Evolutionary conservation across 805 yeast species (phyloP).

Genomic region (Aciculoconidium aculeatum): DNA sequence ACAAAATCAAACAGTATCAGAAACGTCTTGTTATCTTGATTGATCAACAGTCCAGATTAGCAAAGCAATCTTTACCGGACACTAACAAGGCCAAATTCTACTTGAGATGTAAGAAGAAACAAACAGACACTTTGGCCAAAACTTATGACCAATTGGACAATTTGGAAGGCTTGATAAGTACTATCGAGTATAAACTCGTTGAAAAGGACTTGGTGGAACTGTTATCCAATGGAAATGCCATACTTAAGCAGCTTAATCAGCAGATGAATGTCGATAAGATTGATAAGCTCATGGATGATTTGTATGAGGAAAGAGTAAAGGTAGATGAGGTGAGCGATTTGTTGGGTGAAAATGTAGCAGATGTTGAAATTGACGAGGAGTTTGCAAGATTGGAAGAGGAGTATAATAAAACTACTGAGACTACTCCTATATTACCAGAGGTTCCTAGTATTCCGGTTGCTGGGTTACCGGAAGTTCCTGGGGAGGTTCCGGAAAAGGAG

Average conservation of each 20-base stretch:
- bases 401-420: conserved; percentile 11
- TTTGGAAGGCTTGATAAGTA: conserved; percentile 69
- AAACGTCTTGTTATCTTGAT: conserved; percentile 52
- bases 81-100: conserved; percentile 66
- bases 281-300: conserved; percentile 79
- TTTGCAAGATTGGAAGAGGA: conserved; percentile 47
- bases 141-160: conserved; percentile 76
- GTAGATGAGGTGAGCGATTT: conserved; percentile 67
- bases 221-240: conserved; percentile 71
- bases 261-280: conserved; percentile 75
- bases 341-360: conserved; percentile 44
- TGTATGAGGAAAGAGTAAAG: conserved; percentile 72
- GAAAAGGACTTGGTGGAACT: conserved; percentile 84
- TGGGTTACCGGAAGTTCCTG: conserved; percentile 10
- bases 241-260: conserved; percentile 65
- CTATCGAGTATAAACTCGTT: conserved; percentile 82
- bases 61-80: conserved; percentile 46
- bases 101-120: conserved; percentile 74
- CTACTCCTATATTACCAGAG: conserved; percentile 16
- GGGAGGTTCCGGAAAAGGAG: not conserved
- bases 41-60: conserved; percentile 55
- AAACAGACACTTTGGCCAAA: conserved; percentile 60
- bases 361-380: conserved; percentile 64
- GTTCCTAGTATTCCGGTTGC: conserved; percentile 7
- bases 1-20: conserved; percentile 71